Evolutionary conservation across 2,329 filamentous ascomycete species (phyloP).

Genomic region (Epichloe scottii): DNA sequence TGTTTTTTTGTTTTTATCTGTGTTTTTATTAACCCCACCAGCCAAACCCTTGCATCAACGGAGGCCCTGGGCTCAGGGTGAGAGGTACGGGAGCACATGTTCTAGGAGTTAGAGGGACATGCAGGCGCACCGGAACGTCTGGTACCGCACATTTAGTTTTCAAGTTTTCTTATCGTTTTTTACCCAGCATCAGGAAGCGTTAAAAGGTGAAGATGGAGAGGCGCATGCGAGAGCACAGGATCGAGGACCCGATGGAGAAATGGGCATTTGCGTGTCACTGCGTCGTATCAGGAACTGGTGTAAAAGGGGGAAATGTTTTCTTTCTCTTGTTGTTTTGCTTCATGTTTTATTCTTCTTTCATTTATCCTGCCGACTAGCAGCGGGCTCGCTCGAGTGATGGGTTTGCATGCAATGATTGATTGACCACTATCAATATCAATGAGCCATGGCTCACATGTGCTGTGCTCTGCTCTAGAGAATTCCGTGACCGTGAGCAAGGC

Average conservation of each 20-base stretch:
- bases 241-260: background rate
- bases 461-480: too few relatives aligned
- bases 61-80: background rate
- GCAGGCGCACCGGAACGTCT: background rate
- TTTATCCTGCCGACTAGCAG: background rate
- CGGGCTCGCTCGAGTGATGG: background rate
- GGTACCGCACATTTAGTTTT: background rate
- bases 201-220: background rate
- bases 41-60: background rate
- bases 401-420: too few relatives aligned
- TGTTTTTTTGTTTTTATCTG: background rate
- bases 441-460: too few relatives aligned
- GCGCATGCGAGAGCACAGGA: background rate
- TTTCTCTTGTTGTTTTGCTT: background rate
- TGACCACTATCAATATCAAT: too few relatives aligned
- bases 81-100: background rate
- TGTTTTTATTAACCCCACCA: background rate
- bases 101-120: background rate
- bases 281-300: background rate
- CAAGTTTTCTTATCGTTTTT: background rate
- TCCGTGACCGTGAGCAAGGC: too few relatives aligned
- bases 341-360: background rate
- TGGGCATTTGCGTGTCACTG: background rate
- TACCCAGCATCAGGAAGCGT: conserved; percentile 1
- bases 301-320: background rate